phyloP scores from a whole-genome alignment of 345 rosid genomes.

The Corchorus capsularis region DNA sequence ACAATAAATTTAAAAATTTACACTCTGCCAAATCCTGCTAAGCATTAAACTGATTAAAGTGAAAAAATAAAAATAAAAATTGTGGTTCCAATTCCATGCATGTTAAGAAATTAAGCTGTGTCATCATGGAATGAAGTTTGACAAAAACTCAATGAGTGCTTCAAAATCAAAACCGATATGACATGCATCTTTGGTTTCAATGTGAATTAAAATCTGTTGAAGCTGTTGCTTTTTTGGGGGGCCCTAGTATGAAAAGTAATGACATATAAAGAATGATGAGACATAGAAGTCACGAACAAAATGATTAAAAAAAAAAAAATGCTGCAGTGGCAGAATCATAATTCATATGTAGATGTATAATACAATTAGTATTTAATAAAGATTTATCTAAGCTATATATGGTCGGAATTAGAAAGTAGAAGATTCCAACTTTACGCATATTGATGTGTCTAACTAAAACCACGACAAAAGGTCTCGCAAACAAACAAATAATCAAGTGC shows the following conservation, averaged over 20 bases:
- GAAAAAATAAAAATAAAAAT: too few species aligned
- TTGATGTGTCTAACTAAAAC: neutral
- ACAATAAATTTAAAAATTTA: neutral
- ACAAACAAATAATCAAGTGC: slow-evolving; percentile 8
- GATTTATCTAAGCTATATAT: neutral
- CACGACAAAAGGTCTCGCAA: slow-evolving; percentile 6
- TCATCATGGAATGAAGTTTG: neutral
- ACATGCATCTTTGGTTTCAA: neutral
- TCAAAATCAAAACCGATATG: too few species aligned
- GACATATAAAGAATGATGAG: neutral
- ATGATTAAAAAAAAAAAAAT: neutral
- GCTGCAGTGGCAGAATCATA: neutral
- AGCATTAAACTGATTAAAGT: too few species aligned
- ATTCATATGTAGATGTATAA: neutral
- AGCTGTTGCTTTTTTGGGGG: neutral
- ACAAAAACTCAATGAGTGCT: neutral
- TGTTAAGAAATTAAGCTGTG: neutral
- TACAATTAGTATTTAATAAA: slow-evolving; percentile 2
- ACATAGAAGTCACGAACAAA: neutral
- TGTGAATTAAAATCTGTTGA: neutral
- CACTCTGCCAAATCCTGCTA: neutral
- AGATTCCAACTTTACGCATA: slow-evolving; percentile 24
- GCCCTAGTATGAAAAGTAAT: neutral
- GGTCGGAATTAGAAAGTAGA: slow-evolving; percentile 16
- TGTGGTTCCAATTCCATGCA: neutral